Evolutionary conservation across 805 yeast genomes (phyloP), one percentile per base, ranked within the genome.

Genomic region (Wickerhamiella spandovensis): DNA sequence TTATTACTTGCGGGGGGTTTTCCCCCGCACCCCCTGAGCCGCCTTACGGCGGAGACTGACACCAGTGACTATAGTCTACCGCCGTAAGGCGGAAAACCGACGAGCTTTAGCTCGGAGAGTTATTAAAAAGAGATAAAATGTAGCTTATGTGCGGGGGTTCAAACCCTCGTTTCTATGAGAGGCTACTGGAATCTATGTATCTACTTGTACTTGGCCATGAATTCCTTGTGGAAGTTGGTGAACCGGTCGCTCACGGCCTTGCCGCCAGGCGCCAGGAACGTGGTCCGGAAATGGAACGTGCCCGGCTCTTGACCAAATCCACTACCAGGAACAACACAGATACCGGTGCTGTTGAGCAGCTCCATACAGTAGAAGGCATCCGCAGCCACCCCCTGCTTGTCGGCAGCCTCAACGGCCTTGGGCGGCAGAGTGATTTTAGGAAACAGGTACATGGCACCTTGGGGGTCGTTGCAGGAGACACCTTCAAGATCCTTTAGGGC

Each of bases 381-480:
- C 20, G 95, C 82, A n/a, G 55, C 58, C 59, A 78, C 63, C 22
- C 77, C 78, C 28, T 64, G 61, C 50, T 72, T 70, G 49, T 72
- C 69, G 32, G 97, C 95, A 43, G 72, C 73, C 24, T 71, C 71
- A 46, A 78, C 70, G 13, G 87, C 88, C 56, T 74, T 74, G 17
- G 76, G 74, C 15, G 85, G 80, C 51, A 92, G 69, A 32, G 76
- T 65, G 52, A 92, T 68, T 55, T 71, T 74, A 44, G 98, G 99
- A 78, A 87, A 92, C 53, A 92, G 72, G 68, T 92, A 92, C 98
- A 92, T 90, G 42, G 99, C 97, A 57, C 99, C 99, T 71, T 83
- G 79, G 43, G 99, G 97, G 56, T 77, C 77, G 67, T 86, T 87
- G 67, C 97, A 89, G 23, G 75, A 67, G 46, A 92, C 82, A 55